Percentiles rank a stretch among this genome's conserved stretches.
phyloP scores from a whole-genome alignment of 73 alveolate species.

The Effrenium voratum region DNA sequence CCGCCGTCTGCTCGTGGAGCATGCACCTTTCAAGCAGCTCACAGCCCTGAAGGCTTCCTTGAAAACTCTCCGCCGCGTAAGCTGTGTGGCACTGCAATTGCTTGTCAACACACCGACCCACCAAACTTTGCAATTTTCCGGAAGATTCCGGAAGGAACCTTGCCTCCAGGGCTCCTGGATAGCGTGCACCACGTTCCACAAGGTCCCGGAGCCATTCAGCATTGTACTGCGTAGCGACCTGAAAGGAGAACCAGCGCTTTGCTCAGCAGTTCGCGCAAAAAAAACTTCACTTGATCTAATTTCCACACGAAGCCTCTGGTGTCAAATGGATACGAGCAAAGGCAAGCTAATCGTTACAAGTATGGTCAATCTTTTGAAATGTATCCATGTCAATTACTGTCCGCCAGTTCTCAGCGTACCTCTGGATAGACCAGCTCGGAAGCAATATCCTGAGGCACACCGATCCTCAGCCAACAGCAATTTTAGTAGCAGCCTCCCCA shows the following conservation, averaged over 20 bases:
- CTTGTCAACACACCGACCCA: neutral
- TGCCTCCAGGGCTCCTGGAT: slow-evolving; percentile 95
- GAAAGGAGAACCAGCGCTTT: neutral
- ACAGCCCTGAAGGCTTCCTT: neutral
- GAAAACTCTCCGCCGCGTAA: neutral
- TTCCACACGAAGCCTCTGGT: no score
- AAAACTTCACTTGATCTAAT: no score
- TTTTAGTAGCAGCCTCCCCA: no score
- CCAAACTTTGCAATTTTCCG: neutral
- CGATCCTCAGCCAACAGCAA: slow-evolving; percentile 76
- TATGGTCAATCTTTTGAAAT: no score
- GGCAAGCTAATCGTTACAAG: no score
- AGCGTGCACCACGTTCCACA: slow-evolving; percentile 96
- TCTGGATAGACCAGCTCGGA: slow-evolving; percentile 33
- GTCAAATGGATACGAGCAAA: no score
- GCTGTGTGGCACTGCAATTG: neutral
- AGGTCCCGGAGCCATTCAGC: slow-evolving; percentile 97
- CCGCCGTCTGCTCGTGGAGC: neutral
- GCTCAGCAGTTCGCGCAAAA: no score
- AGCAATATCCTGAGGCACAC: slow-evolving; percentile 61
- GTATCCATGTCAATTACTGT: no score
- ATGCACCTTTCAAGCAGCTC: neutral
- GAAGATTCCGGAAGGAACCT: neutral
- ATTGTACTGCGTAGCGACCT: slow-evolving; percentile 94
- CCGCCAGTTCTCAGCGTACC: no score